These are phyloP conservation scores for Paragyromitra xinjiangensis DNA, from an alignment of 495 filamentous ascomycete genomes.

Conservation along the genomic window DNA sequence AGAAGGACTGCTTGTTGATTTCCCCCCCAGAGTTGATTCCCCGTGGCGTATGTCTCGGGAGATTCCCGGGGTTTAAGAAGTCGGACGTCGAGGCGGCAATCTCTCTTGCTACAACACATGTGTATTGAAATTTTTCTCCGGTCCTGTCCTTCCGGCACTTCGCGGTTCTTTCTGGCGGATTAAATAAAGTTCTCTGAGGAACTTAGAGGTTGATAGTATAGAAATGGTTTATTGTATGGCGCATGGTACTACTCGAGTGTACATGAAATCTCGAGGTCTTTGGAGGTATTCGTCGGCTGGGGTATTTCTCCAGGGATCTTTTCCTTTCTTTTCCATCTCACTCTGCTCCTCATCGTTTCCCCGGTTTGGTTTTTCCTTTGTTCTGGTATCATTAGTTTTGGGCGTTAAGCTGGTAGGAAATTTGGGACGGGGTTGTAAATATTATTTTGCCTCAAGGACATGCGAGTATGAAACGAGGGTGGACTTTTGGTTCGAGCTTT, in stretches of 20 bases:
- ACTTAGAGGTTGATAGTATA: background rate
- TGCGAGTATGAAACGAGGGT: conserved; percentile 23
- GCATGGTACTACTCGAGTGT: background rate
- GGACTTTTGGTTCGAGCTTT: conserved; percentile 8
- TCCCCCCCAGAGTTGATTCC: conserved; percentile 61
- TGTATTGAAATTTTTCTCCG: conserved; percentile 17
- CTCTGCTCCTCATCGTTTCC: conserved; percentile 16
- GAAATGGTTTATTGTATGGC: background rate
- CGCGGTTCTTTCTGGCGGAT: background rate
- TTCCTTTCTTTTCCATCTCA: background rate
- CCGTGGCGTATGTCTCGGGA: conserved; percentile 67
- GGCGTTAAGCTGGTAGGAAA: conserved; percentile 41
- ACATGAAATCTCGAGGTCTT: background rate
- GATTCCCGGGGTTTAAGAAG: conserved; percentile 68
- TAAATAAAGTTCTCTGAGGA: background rate
- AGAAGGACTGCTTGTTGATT: conserved; percentile 52
- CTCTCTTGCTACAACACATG: conserved; percentile 40
- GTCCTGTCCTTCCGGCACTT: background rate
- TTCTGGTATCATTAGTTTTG: conserved; percentile 44
- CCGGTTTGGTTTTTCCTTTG: conserved; percentile 23
- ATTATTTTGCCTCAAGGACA: conserved; percentile 29
- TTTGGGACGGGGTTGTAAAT: conserved; percentile 35
- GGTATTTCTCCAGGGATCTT: conserved; percentile 3
- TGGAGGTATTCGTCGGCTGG: conserved; percentile 7
- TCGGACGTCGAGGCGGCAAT: conserved; percentile 70